phyloP scores from a whole-genome alignment of 805 yeast genomes.

The Candida jianshihensis region DNA sequence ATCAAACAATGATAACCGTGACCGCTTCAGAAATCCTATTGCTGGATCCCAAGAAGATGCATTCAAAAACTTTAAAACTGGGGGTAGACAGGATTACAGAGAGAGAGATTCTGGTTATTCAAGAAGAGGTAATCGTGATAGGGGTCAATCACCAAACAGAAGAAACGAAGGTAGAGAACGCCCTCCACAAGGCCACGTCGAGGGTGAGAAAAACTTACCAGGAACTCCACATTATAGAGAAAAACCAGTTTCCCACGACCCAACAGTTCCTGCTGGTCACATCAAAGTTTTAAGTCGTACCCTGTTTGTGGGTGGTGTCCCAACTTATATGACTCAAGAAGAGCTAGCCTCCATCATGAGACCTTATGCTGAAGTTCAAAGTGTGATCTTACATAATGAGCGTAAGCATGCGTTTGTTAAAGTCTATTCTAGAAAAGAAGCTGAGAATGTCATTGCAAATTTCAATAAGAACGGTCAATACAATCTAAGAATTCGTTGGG shows the following conservation, averaged over 20 bases:
- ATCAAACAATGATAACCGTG: background rate
- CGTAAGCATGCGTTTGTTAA: conserved; percentile 95
- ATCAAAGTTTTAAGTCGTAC: conserved; percentile 86
- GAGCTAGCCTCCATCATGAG: conserved; percentile 63
- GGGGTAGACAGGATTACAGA: conserved; percentile 11
- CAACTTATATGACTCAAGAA: conserved; percentile 70
- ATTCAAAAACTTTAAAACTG: conserved; percentile 19
- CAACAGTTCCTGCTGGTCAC: conserved; percentile 65
- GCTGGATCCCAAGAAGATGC: conserved; percentile 21
- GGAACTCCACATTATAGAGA: conserved; percentile 73
- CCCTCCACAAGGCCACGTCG: conserved; percentile 27
- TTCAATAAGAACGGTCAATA: conserved; percentile 62
- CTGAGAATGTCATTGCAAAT: conserved; percentile 69
- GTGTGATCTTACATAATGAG: conserved; percentile 78
- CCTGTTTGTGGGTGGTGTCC: conserved; percentile 90
- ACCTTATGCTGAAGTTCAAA: conserved; percentile 89
- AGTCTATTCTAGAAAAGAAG: conserved; percentile 86
- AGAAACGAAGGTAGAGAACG: conserved; percentile 5
- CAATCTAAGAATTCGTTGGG: conserved; percentile 89
- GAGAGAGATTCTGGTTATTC: conserved; percentile 13
- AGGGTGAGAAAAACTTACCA: conserved; percentile 60
- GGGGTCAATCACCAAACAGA: conserved; percentile 25
- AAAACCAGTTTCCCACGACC: conserved; percentile 66
- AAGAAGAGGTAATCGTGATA: conserved; percentile 17
- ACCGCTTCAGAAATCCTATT: conserved; percentile 8